Conservation (phyloP, 805 yeast species). For the Cyberlindnera bimundalis region DNA sequence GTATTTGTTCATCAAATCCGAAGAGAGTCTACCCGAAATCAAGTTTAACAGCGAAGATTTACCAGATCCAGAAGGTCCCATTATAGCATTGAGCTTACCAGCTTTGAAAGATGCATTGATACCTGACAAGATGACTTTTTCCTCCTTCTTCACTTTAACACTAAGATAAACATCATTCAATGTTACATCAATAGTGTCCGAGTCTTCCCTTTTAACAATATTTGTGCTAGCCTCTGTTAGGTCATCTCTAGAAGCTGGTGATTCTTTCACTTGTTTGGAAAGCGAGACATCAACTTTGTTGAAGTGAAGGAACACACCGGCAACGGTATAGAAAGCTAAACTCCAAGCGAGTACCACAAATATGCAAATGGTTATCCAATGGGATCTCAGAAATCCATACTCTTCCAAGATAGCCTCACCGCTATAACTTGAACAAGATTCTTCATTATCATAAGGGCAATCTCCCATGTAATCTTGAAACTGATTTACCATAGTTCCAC, state of each 20-base stretch:
- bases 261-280: slow-evolving; percentile 21
- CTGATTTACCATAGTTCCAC: slow-evolving; percentile 61
- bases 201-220: not conserved
- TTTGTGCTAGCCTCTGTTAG: not conserved
- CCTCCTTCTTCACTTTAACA: slow-evolving; percentile 13
- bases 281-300: slow-evolving; percentile 34
- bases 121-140: slow-evolving; percentile 21
- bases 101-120: slow-evolving; percentile 25
- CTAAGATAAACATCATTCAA: slow-evolving; percentile 17
- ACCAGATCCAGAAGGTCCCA: slow-evolving; percentile 85
- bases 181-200: slow-evolving; percentile 17
- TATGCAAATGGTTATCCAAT: slow-evolving; percentile 68
- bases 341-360: slow-evolving; percentile 58
- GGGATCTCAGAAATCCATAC: slow-evolving; percentile 52
- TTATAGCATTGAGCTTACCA: slow-evolving; percentile 60
- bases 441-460: slow-evolving; percentile 39
- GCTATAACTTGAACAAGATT: slow-evolving; percentile 43
- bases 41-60: slow-evolving; percentile 64
- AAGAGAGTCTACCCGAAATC: slow-evolving; percentile 55
- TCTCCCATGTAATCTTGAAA: slow-evolving; percentile 60
- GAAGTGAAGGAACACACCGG: slow-evolving; percentile 46
- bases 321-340: slow-evolving; percentile 45
- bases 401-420: slow-evolving; percentile 52
- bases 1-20: slow-evolving; percentile 28
- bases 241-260: slow-evolving; percentile 2